Percentiles rank a stretch among this genome's conserved stretches.
Evolutionary conservation across 495 filamentous ascomycete species (phyloP).

Genomic region (Usnea hakonensis): DNA sequence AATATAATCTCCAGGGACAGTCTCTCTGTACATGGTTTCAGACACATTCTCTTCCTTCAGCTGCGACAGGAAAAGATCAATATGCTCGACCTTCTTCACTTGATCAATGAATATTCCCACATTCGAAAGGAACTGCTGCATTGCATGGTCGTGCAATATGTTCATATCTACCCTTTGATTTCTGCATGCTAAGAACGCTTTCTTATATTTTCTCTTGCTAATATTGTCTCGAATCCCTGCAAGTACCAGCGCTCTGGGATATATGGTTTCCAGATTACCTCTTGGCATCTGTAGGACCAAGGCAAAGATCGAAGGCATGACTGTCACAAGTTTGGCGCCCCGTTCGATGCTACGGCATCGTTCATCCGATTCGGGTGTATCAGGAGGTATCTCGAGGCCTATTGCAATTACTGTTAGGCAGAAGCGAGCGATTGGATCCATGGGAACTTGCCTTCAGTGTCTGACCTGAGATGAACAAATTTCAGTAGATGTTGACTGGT

Average conservation of each 20-base stretch:
- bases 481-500: constrained; percentile 87
- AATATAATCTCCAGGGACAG: constrained; percentile 36
- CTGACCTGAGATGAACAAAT: constrained; percentile 71
- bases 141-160: constrained; percentile 88
- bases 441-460: constrained; percentile 45
- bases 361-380: constrained; percentile 88
- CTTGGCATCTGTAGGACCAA: constrained; percentile 87
- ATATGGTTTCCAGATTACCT: constrained; percentile 93
- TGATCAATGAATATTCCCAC: constrained; percentile 76
- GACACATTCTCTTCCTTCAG: constrained; percentile 90
- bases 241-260: constrained; percentile 82
- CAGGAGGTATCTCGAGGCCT: constrained; percentile 74
- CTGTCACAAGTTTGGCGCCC: constrained; percentile 76
- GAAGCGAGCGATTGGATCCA: neutral
- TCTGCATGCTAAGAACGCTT: constrained; percentile 78
- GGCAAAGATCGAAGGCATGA: constrained; percentile 77
- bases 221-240: constrained; percentile 78
- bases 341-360: constrained; percentile 88
- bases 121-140: constrained; percentile 70
- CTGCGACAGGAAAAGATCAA: constrained; percentile 88
- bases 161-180: constrained; percentile 97
- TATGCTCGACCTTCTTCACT: constrained; percentile 71
- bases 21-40: constrained; percentile 88
- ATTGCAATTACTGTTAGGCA: constrained; percentile 18
- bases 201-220: constrained; percentile 67